These are phyloP conservation scores for Metrosideros polymorpha DNA, from an alignment of 441 rosid genomes.

Conservation along the genomic window DNA sequence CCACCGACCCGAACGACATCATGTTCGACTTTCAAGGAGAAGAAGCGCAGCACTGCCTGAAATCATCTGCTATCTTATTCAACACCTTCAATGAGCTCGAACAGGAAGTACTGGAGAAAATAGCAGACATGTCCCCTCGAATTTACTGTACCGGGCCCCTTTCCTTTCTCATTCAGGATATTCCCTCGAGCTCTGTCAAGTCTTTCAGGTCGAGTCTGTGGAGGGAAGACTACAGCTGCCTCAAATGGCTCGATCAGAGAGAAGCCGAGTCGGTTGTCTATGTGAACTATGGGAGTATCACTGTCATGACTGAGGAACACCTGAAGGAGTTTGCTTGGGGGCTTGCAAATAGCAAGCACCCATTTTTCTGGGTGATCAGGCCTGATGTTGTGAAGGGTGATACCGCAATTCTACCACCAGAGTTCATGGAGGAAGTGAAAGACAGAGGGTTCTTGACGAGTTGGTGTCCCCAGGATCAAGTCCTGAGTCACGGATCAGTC, in stretches of 20 bases:
- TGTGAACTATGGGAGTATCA: neutral
- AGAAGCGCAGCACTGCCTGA: conserved; percentile 3
- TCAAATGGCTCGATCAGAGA: neutral
- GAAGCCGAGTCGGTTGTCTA: neutral
- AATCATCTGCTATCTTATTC: neutral
- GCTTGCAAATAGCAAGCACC: neutral
- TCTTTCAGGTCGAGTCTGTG: neutral
- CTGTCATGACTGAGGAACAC: neutral
- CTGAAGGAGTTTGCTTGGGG: conserved; percentile 3
- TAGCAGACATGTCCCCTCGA: neutral
- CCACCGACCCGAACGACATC: neutral
- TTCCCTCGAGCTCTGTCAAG: neutral
- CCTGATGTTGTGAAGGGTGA: neutral
- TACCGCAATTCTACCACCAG: neutral
- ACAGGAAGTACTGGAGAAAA: neutral
- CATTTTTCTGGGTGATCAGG: neutral
- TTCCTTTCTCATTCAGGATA: neutral
- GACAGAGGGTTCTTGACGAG: neutral
- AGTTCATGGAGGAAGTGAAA: neutral
- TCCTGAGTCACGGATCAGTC: neutral
- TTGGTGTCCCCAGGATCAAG: neutral
- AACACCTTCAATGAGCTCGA: neutral
- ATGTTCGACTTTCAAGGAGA: neutral
- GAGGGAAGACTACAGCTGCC: neutral
- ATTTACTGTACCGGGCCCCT: neutral